phyloP scores from a whole-genome alignment of 179 eudicot species.

The Amaranthus tricolor region DNA sequence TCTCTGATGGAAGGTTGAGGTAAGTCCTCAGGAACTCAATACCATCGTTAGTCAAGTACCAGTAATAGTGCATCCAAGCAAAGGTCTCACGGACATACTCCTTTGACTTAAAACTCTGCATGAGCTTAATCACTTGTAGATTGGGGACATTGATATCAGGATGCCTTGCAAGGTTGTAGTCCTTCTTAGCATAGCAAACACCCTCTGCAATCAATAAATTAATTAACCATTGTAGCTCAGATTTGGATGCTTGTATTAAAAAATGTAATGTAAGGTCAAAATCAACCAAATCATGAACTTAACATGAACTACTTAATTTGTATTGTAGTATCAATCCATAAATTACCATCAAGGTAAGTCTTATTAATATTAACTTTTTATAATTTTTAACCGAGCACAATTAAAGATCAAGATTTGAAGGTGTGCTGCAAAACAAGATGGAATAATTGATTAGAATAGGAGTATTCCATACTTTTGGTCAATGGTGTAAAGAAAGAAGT shows the following conservation, averaged over 20 bases:
- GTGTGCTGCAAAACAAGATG: too few species aligned
- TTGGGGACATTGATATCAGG: conserved; percentile 78
- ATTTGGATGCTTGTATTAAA: too few species aligned
- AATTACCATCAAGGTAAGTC: background rate
- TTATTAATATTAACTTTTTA: too few species aligned
- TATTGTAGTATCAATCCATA: background rate
- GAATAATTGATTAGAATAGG: too few species aligned
- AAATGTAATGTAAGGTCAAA: background rate
- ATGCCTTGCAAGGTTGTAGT: conserved; percentile 68
- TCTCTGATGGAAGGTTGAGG: conserved; percentile 72
- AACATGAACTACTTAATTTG: background rate
- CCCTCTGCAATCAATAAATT: conserved; percentile 45
- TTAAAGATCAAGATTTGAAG: background rate
- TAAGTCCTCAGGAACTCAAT: conserved; percentile 67
- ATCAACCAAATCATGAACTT: background rate
- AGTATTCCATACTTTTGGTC: too few species aligned
- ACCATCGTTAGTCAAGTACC: conserved; percentile 70
- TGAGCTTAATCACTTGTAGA: conserved; percentile 74
- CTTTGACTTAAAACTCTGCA: conserved; percentile 83
- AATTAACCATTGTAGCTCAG: too few species aligned
- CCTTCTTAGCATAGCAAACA: conserved; percentile 73
- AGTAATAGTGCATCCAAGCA: conserved; percentile 79
- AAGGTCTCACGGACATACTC: conserved; percentile 73
- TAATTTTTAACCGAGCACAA: background rate
- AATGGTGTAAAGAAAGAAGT: too few species aligned